Conservation (phyloP, 2,329 filamentous ascomycete species). For the Ambrosiella beaveri region DNA sequence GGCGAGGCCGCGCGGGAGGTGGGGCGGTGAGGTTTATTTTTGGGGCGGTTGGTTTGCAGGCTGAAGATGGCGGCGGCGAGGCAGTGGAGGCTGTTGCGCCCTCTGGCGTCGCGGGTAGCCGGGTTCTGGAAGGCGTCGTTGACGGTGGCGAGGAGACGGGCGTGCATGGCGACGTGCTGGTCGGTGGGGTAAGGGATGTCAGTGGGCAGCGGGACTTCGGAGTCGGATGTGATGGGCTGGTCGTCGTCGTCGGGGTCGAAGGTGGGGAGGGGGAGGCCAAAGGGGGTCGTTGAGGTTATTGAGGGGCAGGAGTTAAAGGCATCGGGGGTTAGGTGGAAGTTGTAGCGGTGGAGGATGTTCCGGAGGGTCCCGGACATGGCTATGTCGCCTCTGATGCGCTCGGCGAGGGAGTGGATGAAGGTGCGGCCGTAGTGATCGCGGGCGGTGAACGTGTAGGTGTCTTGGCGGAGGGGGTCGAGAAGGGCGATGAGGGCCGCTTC, state of each 20-base stretch:
- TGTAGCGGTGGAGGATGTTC: conserved; percentile 21
- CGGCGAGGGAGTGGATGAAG: conserved; percentile 29
- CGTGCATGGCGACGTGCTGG: conserved; percentile 13
- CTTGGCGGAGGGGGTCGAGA: conserved; percentile 16
- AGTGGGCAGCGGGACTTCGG: neutral
- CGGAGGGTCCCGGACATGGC: conserved; percentile 13
- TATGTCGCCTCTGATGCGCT: neutral
- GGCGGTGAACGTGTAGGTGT: conserved; percentile 18
- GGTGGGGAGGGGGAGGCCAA: neutral
- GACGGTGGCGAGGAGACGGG: conserved; percentile 15
- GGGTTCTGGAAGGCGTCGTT: conserved; percentile 14
- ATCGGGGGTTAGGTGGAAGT: conserved; percentile 24
- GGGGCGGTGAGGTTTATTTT: conserved; percentile 24
- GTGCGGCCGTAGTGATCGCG: conserved; percentile 35
- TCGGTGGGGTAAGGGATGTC: neutral
- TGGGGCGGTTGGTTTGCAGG: conserved; percentile 16
- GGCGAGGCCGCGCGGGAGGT: conserved; percentile 15
- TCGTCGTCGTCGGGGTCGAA: neutral
- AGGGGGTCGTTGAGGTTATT: conserved; percentile 1
- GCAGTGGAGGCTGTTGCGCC: conserved; percentile 40
- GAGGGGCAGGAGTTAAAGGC: conserved; percentile 27
- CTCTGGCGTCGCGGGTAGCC: conserved; percentile 22
- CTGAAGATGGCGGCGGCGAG: conserved; percentile 37
- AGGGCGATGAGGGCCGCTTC: conserved; percentile 14
- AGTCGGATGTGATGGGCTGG: neutral